Conservation (phyloP, 1,139 yeast genomes). For the Geotrichum siamense region DNA sequence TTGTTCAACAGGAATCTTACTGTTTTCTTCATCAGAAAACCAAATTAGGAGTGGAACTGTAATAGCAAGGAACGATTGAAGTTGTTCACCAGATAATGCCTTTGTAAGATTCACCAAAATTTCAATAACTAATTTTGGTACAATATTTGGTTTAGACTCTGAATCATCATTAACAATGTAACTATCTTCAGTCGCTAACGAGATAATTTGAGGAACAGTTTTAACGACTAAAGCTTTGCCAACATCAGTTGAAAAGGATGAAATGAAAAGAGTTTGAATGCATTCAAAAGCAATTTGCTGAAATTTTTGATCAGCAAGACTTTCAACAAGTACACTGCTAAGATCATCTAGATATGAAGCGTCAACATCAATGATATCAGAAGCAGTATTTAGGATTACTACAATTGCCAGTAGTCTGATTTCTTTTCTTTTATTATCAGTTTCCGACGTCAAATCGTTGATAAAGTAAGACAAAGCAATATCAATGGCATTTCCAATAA, state of each 20-base stretch:
- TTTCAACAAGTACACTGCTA: conserved; percentile 38
- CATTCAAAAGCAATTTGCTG: conserved; percentile 51
- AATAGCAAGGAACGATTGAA: conserved; percentile 34
- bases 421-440: conserved; percentile 39
- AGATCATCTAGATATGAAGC: conserved; percentile 27
- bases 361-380: conserved; percentile 37
- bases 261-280: conserved; percentile 47
- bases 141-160: conserved; percentile 10
- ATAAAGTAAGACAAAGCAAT: conserved; percentile 26
- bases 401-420: conserved; percentile 52
- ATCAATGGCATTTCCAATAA: conserved; percentile 35
- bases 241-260: conserved; percentile 32
- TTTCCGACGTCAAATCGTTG: conserved; percentile 25
- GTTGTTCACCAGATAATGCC: conserved; percentile 33
- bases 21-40: conserved; percentile 32
- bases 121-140: conserved; percentile 45
- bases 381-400: conserved; percentile 52
- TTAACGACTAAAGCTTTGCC: conserved; percentile 30
- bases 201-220: conserved; percentile 39
- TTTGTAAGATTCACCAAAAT: conserved; percentile 46
- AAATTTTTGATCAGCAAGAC: conserved; percentile 33
- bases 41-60: conserved; percentile 47
- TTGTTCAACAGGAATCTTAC: conserved; percentile 24
- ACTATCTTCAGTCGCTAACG: conserved; percentile 26
- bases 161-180: conserved; percentile 6